Percentiles rank a stretch among this genome's conserved stretches.
Evolutionary conservation across 1,139 yeast genomes (phyloP).

Genomic region (Kodamaea arcana): DNA sequence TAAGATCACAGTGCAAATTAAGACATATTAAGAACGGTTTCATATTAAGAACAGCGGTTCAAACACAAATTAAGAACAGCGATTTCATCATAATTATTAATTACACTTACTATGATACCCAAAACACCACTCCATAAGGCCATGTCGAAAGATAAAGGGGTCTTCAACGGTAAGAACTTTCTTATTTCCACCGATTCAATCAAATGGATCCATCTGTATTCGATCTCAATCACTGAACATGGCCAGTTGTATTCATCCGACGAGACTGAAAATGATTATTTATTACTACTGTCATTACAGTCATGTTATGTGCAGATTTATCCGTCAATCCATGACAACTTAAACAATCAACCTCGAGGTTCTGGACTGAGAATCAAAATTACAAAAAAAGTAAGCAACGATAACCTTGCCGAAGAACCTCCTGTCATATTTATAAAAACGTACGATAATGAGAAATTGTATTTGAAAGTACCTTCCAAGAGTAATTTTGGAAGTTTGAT

Average conservation of each 20-base stretch:
- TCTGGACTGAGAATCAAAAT: conserved; percentile 2
- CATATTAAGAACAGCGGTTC: too few species aligned
- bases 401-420: conserved; percentile 21
- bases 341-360: conserved; percentile 3
- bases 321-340: conserved; percentile 16
- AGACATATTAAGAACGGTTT: too few species aligned
- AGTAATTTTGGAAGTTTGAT: conserved; percentile 46
- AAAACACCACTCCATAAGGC: conserved; percentile 24
- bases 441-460: conserved; percentile 44
- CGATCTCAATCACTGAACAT: conserved; percentile 32
- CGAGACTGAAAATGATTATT: conserved; percentile 29
- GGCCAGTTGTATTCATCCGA: conserved; percentile 38
- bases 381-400: conserved; percentile 1
- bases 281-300: conserved; percentile 37
- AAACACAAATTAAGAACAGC: too few species aligned
- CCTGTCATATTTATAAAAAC: conserved; percentile 48
- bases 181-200: conserved; percentile 36
- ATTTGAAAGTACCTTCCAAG: conserved; percentile 41
- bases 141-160: conserved; percentile 34
- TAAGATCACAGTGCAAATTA: too few species aligned
- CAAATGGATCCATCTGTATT: conserved; percentile 34
- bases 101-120: too few species aligned
- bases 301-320: conserved; percentile 40
- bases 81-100: too few species aligned
- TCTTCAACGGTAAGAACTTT: conserved; percentile 33